A percentile compares a stretch with the other conserved stretches of the same genome.
Evolutionary conservation across 164 flowering plant genomes (phyloP).

Genomic region (Vitis labrusca): DNA sequence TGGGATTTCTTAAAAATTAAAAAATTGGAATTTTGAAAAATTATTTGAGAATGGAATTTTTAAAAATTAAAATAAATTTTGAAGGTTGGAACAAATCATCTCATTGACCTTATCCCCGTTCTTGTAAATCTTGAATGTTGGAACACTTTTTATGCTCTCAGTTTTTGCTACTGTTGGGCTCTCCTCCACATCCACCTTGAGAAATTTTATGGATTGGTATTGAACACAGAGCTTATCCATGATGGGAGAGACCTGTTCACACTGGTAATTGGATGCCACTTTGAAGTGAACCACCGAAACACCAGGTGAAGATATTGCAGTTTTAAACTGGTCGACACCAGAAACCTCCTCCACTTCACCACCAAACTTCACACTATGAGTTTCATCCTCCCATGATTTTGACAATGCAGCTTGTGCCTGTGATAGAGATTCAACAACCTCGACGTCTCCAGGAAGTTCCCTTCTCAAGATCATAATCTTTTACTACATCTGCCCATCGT

Average conservation of each 20-base stretch:
- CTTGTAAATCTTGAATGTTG: conserved; percentile 89
- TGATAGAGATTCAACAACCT: conserved; percentile 72
- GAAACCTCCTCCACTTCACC: conserved; percentile 82
- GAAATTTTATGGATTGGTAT: conserved; percentile 43
- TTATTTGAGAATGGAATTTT: too few species aligned
- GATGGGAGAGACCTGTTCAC: conserved; percentile 64
- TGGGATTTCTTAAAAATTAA: too few species aligned
- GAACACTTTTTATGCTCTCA: conserved; percentile 63
- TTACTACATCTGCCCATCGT: conserved; percentile 75
- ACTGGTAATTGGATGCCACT: conserved; percentile 45
- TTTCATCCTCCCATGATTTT: conserved; percentile 67
- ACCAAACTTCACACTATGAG: conserved; percentile 56
- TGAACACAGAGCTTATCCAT: conserved; percentile 53
- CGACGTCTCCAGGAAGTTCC: conserved; percentile 71
- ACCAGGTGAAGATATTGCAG: conserved; percentile 68
- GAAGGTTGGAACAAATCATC: conserved; percentile 67
- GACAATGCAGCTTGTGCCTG: conserved; percentile 76
- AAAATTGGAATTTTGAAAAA: too few species aligned
- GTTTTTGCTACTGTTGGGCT: conserved; percentile 50
- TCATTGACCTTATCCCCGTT: conserved; percentile 67
- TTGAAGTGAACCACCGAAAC: conserved; percentile 72
- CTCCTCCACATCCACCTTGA: conserved; percentile 74
- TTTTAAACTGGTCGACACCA: conserved; percentile 58
- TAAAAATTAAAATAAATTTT: conserved; percentile 5
- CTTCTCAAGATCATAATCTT: conserved; percentile 78